Evolutionary conservation across 2,329 filamentous ascomycete genomes (phyloP).

Genomic region (Fusarium sp.): DNA sequence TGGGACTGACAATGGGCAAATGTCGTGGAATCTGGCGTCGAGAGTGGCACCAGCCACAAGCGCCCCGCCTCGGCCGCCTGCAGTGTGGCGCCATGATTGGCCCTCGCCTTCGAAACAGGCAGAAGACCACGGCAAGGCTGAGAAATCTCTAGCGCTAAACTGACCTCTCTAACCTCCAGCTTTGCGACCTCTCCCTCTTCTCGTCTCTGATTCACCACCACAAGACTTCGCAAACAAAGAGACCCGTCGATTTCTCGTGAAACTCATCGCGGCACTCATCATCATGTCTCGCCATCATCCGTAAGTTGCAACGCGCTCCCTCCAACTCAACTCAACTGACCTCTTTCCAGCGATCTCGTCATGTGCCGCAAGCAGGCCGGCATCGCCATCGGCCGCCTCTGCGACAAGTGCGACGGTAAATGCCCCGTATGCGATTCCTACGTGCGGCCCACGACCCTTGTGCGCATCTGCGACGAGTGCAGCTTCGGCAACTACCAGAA

Average conservation of each 20-base stretch:
- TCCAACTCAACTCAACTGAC: slow-evolving; percentile 40
- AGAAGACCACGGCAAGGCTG: slow-evolving; percentile 54
- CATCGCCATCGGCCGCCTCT: slow-evolving; percentile 97
- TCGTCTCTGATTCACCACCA: slow-evolving; percentile 16
- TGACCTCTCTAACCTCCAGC: slow-evolving; percentile 24
- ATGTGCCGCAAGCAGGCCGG: slow-evolving; percentile 99
- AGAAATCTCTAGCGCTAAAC: slow-evolving; percentile 49
- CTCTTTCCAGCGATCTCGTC: slow-evolving; percentile 77
- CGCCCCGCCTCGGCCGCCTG: slow-evolving; percentile 13
- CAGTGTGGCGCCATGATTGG: slow-evolving; percentile 36
- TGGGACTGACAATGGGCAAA: slow-evolving; percentile 31
- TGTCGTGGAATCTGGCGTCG: slow-evolving; percentile 18
- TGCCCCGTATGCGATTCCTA: slow-evolving; percentile 99
- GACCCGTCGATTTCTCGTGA: background rate
- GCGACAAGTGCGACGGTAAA: slow-evolving; percentile 99
- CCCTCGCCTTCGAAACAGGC: slow-evolving; percentile 29
- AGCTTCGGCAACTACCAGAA: slow-evolving; percentile 99
- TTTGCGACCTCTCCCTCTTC: slow-evolving; percentile 5
- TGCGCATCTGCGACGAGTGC: slow-evolving; percentile 99
- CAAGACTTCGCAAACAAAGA: slow-evolving; percentile 4
- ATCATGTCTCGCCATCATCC: slow-evolving; percentile 94
- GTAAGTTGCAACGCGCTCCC: slow-evolving; percentile 57
- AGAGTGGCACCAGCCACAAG: slow-evolving; percentile 25
- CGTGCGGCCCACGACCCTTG: slow-evolving; percentile 95
- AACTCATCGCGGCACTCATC: slow-evolving; percentile 18